These are phyloP conservation scores for Boletus vinaceobasis DNA, from an alignment of 768 basidiomycete genomes.

Conservation along the genomic window DNA sequence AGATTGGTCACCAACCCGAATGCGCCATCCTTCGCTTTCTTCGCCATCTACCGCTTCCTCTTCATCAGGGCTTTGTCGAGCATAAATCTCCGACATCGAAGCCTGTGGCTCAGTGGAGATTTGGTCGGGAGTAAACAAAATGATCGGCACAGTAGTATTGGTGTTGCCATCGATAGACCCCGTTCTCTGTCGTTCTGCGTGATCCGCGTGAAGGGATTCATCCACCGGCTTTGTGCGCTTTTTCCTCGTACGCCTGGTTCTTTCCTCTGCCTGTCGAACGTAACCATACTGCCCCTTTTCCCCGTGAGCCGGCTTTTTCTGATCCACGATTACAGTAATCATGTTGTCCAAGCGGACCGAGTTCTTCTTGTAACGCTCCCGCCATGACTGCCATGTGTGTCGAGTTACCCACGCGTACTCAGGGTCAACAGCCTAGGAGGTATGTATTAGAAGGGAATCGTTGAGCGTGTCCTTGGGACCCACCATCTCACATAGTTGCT, in stretches of 20 bases:
- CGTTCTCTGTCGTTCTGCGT: slow-evolving; percentile 15
- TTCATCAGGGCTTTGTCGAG: slow-evolving; percentile 48
- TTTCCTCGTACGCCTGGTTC: slow-evolving; percentile 53
- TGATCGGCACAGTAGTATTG: slow-evolving; percentile 18
- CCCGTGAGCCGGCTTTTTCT: slow-evolving; percentile 63
- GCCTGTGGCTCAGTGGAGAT: slow-evolving; percentile 27
- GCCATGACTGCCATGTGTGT: slow-evolving; percentile 90
- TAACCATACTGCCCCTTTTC: slow-evolving; percentile 84
- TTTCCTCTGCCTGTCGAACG: slow-evolving; percentile 71
- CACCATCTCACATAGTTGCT: slow-evolving; percentile 75
- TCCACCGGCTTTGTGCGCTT: slow-evolving; percentile 38
- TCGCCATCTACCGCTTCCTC: slow-evolving; percentile 64
- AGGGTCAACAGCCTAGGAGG: slow-evolving; percentile 54
- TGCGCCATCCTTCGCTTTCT: slow-evolving; percentile 61
- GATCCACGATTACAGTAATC: slow-evolving; percentile 64
- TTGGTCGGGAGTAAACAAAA: slow-evolving; percentile 26
- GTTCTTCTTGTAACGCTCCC: slow-evolving; percentile 86
- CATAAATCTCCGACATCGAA: slow-evolving; percentile 17
- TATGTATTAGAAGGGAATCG: slow-evolving; percentile 1
- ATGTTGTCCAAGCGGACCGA: slow-evolving; percentile 58
- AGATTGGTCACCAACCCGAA: slow-evolving; percentile 58
- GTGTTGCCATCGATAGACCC: slow-evolving; percentile 9
- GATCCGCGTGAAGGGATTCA: slow-evolving; percentile 23
- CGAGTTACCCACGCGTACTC: slow-evolving; percentile 77
- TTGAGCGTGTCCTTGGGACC: slow-evolving; percentile 6